Conservation (phyloP, 1,284 basidiomycete genomes). For the Microbotryomycetes sp. region DNA sequence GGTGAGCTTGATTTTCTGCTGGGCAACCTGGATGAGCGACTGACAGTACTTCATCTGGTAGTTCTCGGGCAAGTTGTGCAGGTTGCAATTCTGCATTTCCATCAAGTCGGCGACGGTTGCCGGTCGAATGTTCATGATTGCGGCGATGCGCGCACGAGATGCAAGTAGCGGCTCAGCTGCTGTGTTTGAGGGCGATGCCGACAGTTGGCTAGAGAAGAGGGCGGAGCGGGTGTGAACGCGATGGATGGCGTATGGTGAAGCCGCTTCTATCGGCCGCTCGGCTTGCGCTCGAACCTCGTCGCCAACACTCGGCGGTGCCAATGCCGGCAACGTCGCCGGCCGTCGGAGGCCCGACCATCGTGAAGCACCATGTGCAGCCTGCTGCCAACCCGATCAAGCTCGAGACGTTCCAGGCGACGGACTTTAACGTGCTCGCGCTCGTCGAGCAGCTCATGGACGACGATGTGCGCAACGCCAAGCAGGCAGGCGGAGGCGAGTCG, state of each 20-base stretch:
- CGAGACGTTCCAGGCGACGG: conserved; percentile 28
- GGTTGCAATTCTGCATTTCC: conserved; percentile 87
- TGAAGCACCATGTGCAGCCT: not conserved
- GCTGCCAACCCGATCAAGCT: conserved; percentile 17
- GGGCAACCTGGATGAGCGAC: conserved; percentile 36
- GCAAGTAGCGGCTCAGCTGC: too few relatives aligned
- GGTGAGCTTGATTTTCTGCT: not conserved
- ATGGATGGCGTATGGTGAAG: not conserved
- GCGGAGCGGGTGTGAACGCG: not conserved
- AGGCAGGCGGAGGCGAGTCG: conserved; percentile 17
- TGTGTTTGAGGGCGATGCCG: not conserved
- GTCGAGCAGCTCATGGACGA: conserved; percentile 30
- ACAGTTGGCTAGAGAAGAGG: too few relatives aligned
- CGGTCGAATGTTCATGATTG: conserved; percentile 46
- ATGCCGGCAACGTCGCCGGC: not conserved
- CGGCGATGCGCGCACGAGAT: not conserved
- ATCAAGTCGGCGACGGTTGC: conserved; percentile 54
- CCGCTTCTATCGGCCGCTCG: not conserved
- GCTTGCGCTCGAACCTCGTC: not conserved
- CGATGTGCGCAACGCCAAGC: conserved; percentile 21
- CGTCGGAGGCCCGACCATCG: not conserved
- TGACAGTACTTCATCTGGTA: conserved; percentile 67
- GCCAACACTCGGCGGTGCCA: not conserved
- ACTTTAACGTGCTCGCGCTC: conserved; percentile 31
- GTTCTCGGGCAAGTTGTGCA: conserved; percentile 71